Evolutionary conservation across 2,329 filamentous ascomycete genomes (phyloP), one percentile per base, ranked within the genome.

Genomic region (Blastomyces gilchristii): DNA sequence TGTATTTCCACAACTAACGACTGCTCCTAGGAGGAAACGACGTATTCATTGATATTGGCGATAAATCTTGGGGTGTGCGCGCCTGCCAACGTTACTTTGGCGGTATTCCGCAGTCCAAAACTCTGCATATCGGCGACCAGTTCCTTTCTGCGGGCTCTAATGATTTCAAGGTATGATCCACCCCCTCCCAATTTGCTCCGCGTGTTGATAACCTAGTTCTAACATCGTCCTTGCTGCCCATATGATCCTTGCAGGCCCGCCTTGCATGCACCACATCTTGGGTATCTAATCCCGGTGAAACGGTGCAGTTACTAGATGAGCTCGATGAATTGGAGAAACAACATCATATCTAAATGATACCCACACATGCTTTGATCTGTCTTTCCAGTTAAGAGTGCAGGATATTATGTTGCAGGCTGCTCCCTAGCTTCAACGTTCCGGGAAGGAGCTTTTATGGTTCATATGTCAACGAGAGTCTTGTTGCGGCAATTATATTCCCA

Each of bases 41-140:
- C 74, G 91, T 97, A 52, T 99, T 99, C 76, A 92, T 99, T 62
- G 94, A 99, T 74, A 97, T 99, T 71, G 94, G 94, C 63, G 94
- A 99, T 78, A 99, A 99, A 78, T 91, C 88, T 61, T 96, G 92
- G 89, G 94, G 94, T 67, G 94, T 99, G 2, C 83, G 89, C 43
- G 91, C 92, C 3, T 97, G 92, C 73, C 94, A 99, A 78, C 84
- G 87, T 63, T 96, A 91, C 80, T 96, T 97, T 73, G 89, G 88
- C 3, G 85, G 81, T 0, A 84, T 97, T 68, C 81, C 83, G 59
- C 89, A 86, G 3, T 85, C 87, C 67, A 88, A 89, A 71, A 97
- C 92, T 9, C 80, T 99, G 63, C 94, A 99, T 76, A 90, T 99
- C 4, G 94, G 94, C 16, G 85, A 99, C 76, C 94, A 99, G 77